Percentiles rank a stretch among this genome's conserved stretches.
phyloP scores from a whole-genome alignment of 2,329 filamentous ascomycete genomes.

The Pyrenophora seminiperda region DNA sequence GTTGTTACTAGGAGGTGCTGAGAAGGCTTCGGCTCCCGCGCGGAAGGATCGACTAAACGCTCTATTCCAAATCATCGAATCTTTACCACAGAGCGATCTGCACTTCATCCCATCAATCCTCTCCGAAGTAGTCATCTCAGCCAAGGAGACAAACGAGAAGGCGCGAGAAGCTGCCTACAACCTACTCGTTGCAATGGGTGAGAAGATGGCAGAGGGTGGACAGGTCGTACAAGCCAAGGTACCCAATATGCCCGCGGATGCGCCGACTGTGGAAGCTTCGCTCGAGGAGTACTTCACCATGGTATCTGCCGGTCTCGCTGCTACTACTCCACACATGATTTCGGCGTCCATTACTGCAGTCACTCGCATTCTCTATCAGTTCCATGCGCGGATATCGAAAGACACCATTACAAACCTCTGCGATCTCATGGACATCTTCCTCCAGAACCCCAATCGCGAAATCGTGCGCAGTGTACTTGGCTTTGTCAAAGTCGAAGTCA shows the following conservation, averaged over 20 bases:
- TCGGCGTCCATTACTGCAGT: conserved; percentile 95
- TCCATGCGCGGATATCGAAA: conserved; percentile 70
- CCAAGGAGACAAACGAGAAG: conserved; percentile 97
- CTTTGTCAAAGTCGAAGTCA: conserved; percentile 94
- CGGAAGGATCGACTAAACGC: conserved; percentile 84
- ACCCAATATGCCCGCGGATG: conserved; percentile 81
- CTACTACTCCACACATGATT: conserved; percentile 94
- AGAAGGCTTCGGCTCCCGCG: conserved; percentile 85
- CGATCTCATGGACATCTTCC: conserved; percentile 92
- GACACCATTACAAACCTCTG: conserved; percentile 82
- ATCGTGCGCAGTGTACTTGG: conserved; percentile 94
- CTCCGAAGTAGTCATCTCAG: conserved; percentile 92
- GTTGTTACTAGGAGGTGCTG: conserved; percentile 77
- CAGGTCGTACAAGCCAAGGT: conserved; percentile 85
- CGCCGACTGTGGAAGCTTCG: conserved; percentile 75
- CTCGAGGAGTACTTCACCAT: conserved; percentile 98
- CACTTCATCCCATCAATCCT: conserved; percentile 93
- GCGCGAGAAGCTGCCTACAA: conserved; percentile 89
- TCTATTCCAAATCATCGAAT: conserved; percentile 78
- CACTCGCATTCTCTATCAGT: conserved; percentile 91
- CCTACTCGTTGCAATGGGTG: conserved; percentile 84
- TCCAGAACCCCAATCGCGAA: conserved; percentile 95
- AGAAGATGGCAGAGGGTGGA: conserved; percentile 76
- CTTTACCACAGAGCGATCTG: conserved; percentile 75
- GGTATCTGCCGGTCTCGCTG: conserved; percentile 93